Percentiles rank a stretch among this genome's conserved stretches.
Evolutionary conservation across 441 rosid genomes (phyloP).

Genomic region (Bruguiera hainesii): DNA sequence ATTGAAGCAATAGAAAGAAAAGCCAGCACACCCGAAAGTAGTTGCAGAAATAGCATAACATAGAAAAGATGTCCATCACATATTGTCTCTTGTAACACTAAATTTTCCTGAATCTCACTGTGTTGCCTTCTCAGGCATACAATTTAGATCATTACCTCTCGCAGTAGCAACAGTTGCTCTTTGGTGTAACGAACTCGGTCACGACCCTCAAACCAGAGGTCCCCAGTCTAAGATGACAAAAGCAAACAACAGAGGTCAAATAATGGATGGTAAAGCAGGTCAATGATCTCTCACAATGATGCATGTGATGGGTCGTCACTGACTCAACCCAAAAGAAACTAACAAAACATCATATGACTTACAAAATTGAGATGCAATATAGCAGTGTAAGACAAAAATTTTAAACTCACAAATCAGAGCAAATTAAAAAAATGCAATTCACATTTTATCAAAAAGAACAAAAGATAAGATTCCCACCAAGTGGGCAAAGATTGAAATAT

Average conservation of each 20-base stretch:
- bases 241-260: constrained; percentile 10
- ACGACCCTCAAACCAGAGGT: constrained; percentile 54
- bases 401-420: no score
- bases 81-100: background rate
- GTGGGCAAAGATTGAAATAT: background rate
- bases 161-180: constrained; percentile 67
- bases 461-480: no score
- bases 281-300: background rate
- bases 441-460: no score
- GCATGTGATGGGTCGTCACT: background rate
- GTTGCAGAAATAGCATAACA: no score
- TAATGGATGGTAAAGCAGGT: background rate
- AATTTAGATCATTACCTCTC: constrained; percentile 42
- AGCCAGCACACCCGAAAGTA: no score
- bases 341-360: background rate
- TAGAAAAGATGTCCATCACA: no score
- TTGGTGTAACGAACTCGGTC: constrained; percentile 60
- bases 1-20: background rate
- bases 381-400: no score
- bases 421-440: no score
- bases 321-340: background rate
- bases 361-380: background rate
- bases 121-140: background rate
- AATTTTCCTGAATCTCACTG: background rate
- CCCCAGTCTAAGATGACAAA: constrained; percentile 53